These are phyloP conservation scores for Biancaea sappan DNA, from an alignment of 306 rosid genomes.

Conservation along the genomic window DNA sequence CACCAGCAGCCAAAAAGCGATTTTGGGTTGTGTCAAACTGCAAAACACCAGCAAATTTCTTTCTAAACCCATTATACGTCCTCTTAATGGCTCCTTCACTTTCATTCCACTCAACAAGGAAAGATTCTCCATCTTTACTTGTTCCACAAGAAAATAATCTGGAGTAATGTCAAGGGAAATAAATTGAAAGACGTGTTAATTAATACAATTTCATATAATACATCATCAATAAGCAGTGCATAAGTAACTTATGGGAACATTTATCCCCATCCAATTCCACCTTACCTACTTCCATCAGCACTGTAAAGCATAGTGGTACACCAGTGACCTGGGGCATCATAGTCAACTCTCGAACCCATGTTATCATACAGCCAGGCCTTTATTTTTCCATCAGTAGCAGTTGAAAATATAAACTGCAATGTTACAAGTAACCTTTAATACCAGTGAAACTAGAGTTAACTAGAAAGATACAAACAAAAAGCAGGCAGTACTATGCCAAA, in stretches of 20 bases:
- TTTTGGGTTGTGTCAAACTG: conserved; percentile 87
- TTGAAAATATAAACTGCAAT: conserved; percentile 86
- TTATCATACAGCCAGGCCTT: conserved; percentile 91
- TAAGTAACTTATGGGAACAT: conserved; percentile 3
- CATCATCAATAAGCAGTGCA: background rate
- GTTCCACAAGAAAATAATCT: conserved; percentile 95
- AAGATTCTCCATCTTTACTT: conserved; percentile 85
- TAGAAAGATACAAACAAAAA: conserved; percentile 33
- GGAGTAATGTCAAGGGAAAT: conserved; percentile 20
- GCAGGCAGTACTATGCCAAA: background rate
- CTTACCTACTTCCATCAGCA: conserved; percentile 86
- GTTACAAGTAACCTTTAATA: conserved; percentile 36
- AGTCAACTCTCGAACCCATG: conserved; percentile 85
- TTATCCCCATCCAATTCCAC: conserved; percentile 21
- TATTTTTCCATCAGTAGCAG: conserved; percentile 87
- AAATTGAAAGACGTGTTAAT: background rate
- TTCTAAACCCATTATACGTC: conserved; percentile 71
- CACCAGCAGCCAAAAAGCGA: conserved; percentile 89
- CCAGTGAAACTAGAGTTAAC: conserved; percentile 43
- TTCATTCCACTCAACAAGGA: conserved; percentile 88
- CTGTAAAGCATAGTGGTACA: conserved; percentile 87
- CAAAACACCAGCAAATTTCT: conserved; percentile 74
- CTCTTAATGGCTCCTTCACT: conserved; percentile 83
- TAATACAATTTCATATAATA: conserved; percentile 25
- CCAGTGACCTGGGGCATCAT: conserved; percentile 87